Conservation (phyloP, 2,329 filamentous ascomycete species). For the Monosporascus sp. region DNA sequence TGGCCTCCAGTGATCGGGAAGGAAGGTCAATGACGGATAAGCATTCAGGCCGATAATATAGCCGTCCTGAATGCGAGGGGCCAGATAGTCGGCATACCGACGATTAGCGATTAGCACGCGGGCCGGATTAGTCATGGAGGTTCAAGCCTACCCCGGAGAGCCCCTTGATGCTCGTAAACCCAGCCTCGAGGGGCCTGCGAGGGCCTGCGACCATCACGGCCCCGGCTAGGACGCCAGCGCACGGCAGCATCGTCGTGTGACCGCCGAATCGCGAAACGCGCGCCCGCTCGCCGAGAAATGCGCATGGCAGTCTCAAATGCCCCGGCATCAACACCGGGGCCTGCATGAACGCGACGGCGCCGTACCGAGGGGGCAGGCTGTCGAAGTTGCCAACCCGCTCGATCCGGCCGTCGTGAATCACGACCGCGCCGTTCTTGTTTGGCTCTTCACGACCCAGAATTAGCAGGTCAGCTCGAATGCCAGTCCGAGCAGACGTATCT, state of each 20-base stretch:
- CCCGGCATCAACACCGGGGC: conserved; percentile 45
- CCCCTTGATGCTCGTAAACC: conserved; percentile 47
- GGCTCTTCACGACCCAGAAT: conserved; percentile 44
- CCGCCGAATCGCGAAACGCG: conserved; percentile 11
- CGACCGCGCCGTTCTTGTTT: conserved; percentile 31
- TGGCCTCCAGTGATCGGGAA: conserved; percentile 48
- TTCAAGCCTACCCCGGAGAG: conserved; percentile 30
- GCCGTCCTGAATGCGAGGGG: conserved; percentile 37
- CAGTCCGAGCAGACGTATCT: background rate
- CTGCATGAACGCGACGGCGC: conserved; percentile 19
- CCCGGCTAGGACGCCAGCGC: conserved; percentile 28
- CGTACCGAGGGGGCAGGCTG: conserved; percentile 28
- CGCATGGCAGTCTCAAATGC: conserved; percentile 48
- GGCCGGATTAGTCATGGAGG: background rate
- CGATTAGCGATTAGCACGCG: background rate
- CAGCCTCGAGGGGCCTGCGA: conserved; percentile 36
- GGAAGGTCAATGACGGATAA: conserved; percentile 37
- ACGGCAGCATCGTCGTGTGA: conserved; percentile 18
- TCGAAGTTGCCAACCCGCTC: conserved; percentile 31
- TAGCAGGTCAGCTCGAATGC: conserved; percentile 30
- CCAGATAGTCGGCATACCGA: conserved; percentile 37
- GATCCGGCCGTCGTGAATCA: conserved; percentile 34
- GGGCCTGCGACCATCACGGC: conserved; percentile 37
- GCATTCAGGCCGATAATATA: conserved; percentile 42
- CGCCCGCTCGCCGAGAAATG: conserved; percentile 37